Percentiles rank a stretch among this genome's conserved stretches.
Conservation (phyloP, 2,329 filamentous ascomycete genomes). For the Amylocarpus encephaloides region DNA sequence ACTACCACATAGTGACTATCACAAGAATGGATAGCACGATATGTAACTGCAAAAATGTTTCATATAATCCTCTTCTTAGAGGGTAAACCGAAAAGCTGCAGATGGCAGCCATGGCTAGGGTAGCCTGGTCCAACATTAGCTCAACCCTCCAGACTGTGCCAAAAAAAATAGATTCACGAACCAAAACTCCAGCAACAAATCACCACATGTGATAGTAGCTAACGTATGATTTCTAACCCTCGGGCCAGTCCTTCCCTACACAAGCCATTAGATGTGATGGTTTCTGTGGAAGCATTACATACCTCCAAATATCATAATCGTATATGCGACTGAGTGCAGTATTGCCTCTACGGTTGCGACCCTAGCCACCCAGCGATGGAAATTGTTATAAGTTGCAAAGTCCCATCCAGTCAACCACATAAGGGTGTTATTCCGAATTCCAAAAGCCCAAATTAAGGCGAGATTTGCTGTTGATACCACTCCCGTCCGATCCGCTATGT, state of each 20-base stretch:
- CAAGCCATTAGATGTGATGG: too few relatives aligned
- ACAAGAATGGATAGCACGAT: conserved; percentile 46
- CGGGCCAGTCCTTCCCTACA: background rate
- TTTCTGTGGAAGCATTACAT: conserved; percentile 22
- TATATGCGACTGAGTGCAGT: conserved; percentile 56
- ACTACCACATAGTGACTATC: conserved; percentile 30
- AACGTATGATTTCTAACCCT: background rate
- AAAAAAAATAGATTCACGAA: background rate
- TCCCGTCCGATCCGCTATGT: conserved; percentile 57
- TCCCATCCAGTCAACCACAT: conserved; percentile 65
- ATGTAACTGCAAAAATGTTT: conserved; percentile 44
- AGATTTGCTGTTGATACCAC: conserved; percentile 59
- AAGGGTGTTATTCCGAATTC: conserved; percentile 59
- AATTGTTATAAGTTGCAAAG: conserved; percentile 59
- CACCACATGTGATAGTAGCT: background rate
- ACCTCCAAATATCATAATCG: conserved; percentile 33
- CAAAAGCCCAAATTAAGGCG: conserved; percentile 60
- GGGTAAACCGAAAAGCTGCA: conserved; percentile 38
- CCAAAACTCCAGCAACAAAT: background rate
- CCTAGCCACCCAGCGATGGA: conserved; percentile 61
- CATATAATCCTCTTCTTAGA: conserved; percentile 36
- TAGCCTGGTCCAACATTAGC: conserved; percentile 22
- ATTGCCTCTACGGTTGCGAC: conserved; percentile 56
- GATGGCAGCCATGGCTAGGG: conserved; percentile 36
- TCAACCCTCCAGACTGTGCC: too few relatives aligned